Percentiles rank a stretch among this genome's conserved stretches.
Conservation (phyloP, 805 yeast genomes). For the Lachancea kluyveri region DNA sequence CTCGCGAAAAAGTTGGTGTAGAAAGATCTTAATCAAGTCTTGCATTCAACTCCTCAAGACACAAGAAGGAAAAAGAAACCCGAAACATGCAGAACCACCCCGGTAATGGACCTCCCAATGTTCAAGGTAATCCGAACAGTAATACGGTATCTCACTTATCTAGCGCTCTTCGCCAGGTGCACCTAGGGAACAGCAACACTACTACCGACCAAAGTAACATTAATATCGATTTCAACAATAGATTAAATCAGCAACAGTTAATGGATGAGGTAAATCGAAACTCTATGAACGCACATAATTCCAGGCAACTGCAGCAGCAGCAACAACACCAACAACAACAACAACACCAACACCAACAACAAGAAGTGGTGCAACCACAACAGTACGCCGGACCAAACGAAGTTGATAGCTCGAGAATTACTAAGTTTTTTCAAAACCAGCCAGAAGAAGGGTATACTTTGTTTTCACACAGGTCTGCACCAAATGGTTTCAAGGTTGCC, state of each 20-base stretch:
- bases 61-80: conserved; percentile 1
- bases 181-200: conserved; percentile 25
- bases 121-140: conserved; percentile 1
- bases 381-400: conserved; percentile 12
- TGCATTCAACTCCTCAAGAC: background rate
- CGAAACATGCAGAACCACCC: conserved; percentile 1
- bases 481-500: conserved; percentile 94
- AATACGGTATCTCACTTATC: conserved; percentile 29
- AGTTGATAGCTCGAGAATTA: conserved; percentile 51
- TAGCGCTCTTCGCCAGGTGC: conserved; percentile 31
- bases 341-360: conserved; percentile 17
- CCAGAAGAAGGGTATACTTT: conserved; percentile 81
- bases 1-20: background rate
- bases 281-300: conserved; percentile 10
- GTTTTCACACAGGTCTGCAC: conserved; percentile 82
- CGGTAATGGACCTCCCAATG: conserved; percentile 1
- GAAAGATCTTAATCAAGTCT: background rate
- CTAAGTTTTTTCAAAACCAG: conserved; percentile 65
- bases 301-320: conserved; percentile 18
- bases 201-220: conserved; percentile 27
- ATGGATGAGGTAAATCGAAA: conserved; percentile 9
- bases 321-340: conserved; percentile 15
- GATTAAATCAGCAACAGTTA: conserved; percentile 13
- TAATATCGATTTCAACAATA: conserved; percentile 16
- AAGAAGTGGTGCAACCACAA: conserved; percentile 19